Evolutionary conservation across 139 green algal species (phyloP).

Genomic region (Mesotaenium endlicherianum): DNA sequence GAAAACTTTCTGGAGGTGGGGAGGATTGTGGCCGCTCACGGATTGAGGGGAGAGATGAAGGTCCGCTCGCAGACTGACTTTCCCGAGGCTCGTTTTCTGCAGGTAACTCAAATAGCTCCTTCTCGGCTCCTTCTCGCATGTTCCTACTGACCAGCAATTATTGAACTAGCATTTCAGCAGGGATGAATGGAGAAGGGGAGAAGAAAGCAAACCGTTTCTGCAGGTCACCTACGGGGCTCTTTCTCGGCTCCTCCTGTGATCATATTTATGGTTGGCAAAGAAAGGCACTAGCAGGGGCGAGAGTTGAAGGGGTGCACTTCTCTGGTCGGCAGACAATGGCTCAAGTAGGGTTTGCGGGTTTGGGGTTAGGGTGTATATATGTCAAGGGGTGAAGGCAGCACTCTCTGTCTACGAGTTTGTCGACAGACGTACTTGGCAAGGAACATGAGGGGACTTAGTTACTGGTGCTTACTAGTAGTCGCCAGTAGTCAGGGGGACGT

Average conservation of each 20-base stretch:
- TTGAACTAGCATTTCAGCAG: background rate
- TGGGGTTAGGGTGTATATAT: no score
- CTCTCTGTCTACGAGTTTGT: no score
- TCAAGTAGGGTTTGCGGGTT: no score
- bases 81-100: constrained; percentile 34
- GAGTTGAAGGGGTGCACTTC: no score
- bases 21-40: constrained; percentile 30
- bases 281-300: background rate
- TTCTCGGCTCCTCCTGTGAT: background rate
- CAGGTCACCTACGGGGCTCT: background rate
- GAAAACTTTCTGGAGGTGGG: constrained; percentile 43
- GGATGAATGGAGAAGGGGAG: background rate
- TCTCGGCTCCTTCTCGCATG: no score
- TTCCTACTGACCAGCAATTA: no score
- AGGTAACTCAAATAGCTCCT: no score
- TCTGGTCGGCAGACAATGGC: no score
- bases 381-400: no score
- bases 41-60: constrained; percentile 27
- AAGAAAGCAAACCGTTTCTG: background rate
- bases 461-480: background rate
- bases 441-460: no score
- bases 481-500: background rate
- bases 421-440: no score
- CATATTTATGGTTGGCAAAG: background rate
- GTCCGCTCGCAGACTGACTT: constrained; percentile 41